A percentile compares a stretch with the other conserved stretches of the same genome.
Conservation (phyloP, 495 filamentous ascomycete genomes). For the Podospora pseudoanserina region DNA sequence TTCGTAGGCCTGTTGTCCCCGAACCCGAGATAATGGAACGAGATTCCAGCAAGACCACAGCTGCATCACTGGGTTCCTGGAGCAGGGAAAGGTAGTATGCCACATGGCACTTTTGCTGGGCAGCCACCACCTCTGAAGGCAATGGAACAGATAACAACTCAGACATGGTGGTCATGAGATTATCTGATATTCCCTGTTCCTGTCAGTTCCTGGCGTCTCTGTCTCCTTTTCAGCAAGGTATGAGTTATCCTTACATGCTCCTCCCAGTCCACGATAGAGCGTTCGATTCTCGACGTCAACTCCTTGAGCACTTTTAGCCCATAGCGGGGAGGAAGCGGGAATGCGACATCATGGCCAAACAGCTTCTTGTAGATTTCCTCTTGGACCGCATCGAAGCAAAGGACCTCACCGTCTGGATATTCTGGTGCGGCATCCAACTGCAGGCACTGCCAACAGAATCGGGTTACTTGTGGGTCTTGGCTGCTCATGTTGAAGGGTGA, state of each 20-base stretch:
- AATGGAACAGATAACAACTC: constrained; percentile 56
- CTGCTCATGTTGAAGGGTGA: not conserved
- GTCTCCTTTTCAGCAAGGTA: not conserved
- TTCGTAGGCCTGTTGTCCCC: constrained; percentile 82
- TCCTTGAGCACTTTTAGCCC: constrained; percentile 68
- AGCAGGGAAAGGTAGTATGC: constrained; percentile 59
- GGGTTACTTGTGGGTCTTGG: constrained; percentile 2
- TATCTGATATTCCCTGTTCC: constrained; percentile 68
- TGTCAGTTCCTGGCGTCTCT: not conserved
- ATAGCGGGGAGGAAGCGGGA: constrained; percentile 63
- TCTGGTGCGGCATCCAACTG: constrained; percentile 37
- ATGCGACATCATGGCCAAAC: constrained; percentile 54
- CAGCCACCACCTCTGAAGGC: constrained; percentile 56
- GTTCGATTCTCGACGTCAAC: constrained; percentile 62
- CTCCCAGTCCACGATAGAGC: constrained; percentile 68
- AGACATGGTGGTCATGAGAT: constrained; percentile 61
- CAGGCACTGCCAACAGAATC: constrained; percentile 44
- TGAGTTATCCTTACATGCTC: constrained; percentile 64
- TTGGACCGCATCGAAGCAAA: constrained; percentile 52
- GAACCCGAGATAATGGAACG: constrained; percentile 66
- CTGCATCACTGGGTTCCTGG: constrained; percentile 15
- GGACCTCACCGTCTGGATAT: constrained; percentile 30
- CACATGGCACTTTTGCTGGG: constrained; percentile 73
- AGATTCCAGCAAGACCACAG: constrained; percentile 65
- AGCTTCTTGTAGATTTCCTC: constrained; percentile 57